These are phyloP conservation scores for Zygoascus bituminiphila DNA, from an alignment of 805 yeast species.

Conservation along the genomic window DNA sequence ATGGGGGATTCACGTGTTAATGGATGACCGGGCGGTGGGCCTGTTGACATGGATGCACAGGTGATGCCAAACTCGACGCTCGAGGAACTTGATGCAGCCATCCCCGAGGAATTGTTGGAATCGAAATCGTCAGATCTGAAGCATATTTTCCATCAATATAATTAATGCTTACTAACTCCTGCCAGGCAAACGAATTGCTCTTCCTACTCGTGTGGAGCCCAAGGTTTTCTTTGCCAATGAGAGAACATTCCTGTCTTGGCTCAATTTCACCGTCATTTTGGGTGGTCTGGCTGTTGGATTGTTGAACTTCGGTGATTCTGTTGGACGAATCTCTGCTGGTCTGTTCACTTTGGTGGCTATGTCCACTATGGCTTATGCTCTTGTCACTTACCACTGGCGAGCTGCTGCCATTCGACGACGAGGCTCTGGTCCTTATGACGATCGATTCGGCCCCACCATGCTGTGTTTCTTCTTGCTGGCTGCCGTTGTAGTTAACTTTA, in stretches of 20 bases:
- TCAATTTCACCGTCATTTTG: conserved; percentile 94
- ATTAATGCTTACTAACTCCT: conserved; percentile 4
- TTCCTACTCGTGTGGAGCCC: conserved; percentile 98
- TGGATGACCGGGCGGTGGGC: background rate
- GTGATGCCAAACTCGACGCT: too few species aligned
- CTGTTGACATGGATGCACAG: background rate
- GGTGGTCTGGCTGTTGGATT: conserved; percentile 96
- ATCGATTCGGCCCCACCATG: conserved; percentile 97
- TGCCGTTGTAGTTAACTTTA: conserved; percentile 89
- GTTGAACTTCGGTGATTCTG: conserved; percentile 89
- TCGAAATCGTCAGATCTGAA: background rate
- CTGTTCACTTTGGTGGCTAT: conserved; percentile 92
- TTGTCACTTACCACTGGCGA: conserved; percentile 97
- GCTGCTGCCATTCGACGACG: conserved; percentile 96
- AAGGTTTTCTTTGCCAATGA: conserved; percentile 98
- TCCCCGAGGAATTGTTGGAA: too few species aligned
- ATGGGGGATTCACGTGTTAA: background rate
- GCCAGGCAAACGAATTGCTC: conserved; percentile 78
- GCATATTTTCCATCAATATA: background rate
- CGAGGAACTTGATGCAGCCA: too few species aligned
- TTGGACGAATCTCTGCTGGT: conserved; percentile 89
- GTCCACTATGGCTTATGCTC: conserved; percentile 96
- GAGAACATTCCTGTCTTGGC: conserved; percentile 96
- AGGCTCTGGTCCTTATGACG: conserved; percentile 99
- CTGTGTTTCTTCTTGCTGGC: conserved; percentile 85